Evolutionary conservation across 495 filamentous ascomycete species (phyloP).

Genomic region (Penicillium verhagenii): DNA sequence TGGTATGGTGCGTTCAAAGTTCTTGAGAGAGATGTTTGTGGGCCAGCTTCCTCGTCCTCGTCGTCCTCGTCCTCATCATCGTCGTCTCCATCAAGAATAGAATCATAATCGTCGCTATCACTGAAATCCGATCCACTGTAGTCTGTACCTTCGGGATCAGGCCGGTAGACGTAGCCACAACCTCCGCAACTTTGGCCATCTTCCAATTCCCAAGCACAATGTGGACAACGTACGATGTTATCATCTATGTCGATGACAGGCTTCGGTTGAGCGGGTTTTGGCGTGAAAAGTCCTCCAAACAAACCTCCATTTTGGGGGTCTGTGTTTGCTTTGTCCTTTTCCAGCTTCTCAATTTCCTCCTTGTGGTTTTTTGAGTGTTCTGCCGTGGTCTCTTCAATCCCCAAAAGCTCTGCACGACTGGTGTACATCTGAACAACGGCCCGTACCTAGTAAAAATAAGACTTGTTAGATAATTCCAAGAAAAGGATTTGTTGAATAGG

Average conservation of each 20-base stretch:
- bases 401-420: constrained; percentile 60
- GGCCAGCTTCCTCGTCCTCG: constrained; percentile 27
- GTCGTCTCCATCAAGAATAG: constrained; percentile 16
- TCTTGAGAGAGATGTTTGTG: background rate
- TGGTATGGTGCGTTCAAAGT: background rate
- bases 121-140: constrained; percentile 14
- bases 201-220: constrained; percentile 63
- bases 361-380: constrained; percentile 58
- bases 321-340: constrained; percentile 50
- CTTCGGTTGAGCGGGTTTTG: constrained; percentile 18
- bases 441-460: constrained; percentile 54
- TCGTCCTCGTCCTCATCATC: constrained; percentile 39
- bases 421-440: constrained; percentile 68
- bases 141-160: constrained; percentile 39
- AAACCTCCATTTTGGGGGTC: constrained; percentile 55
- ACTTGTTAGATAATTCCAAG: constrained; percentile 10
- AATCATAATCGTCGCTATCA: constrained; percentile 27
- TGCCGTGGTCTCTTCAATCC: constrained; percentile 59
- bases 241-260: constrained; percentile 60
- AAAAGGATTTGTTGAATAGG: too few species aligned
- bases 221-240: constrained; percentile 61
- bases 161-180: constrained; percentile 49
- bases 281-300: constrained; percentile 63
- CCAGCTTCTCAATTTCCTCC: constrained; percentile 62
- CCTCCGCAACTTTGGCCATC: constrained; percentile 53